Conservation (phyloP, 768 basidiomycete genomes). For the Phylloporus sp. region DNA sequence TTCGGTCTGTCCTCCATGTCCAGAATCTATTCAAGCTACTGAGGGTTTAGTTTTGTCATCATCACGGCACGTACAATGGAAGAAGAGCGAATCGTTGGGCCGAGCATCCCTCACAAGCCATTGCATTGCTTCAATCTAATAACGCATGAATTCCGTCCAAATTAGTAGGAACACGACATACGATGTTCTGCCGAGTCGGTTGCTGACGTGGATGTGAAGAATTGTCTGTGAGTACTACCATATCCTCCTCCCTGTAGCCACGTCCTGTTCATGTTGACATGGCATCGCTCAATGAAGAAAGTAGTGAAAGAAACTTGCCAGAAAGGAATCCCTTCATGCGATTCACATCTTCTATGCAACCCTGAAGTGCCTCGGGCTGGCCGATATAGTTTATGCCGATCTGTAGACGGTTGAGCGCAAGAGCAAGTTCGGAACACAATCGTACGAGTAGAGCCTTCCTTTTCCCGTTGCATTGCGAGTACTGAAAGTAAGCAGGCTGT, state of each 20-base stretch:
- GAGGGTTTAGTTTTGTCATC: background rate
- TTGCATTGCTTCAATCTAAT: slow-evolving; percentile 70
- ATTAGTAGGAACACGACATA: slow-evolving; percentile 30
- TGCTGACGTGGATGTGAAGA: slow-evolving; percentile 50
- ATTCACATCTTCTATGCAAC: slow-evolving; percentile 89
- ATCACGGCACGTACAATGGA: slow-evolving; percentile 60
- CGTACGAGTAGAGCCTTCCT: slow-evolving; percentile 86
- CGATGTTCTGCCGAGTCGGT: slow-evolving; percentile 82
- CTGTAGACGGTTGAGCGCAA: slow-evolving; percentile 32
- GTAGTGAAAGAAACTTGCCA: slow-evolving; percentile 37
- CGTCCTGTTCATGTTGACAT: slow-evolving; percentile 17
- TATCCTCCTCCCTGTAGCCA: slow-evolving; percentile 71
- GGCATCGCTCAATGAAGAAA: background rate
- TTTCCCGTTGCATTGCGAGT: slow-evolving; percentile 83
- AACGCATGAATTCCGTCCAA: background rate
- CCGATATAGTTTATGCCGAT: slow-evolving; percentile 88
- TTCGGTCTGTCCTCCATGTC: slow-evolving; percentile 88
- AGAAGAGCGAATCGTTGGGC: slow-evolving; percentile 83
- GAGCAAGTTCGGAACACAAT: background rate
- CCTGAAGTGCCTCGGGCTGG: slow-evolving; percentile 58
- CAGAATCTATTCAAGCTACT: slow-evolving; percentile 55
- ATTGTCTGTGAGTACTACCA: slow-evolving; percentile 84
- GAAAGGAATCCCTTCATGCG: slow-evolving; percentile 78
- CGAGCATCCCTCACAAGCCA: slow-evolving; percentile 84
- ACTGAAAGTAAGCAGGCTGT: slow-evolving; percentile 70